Evolutionary conservation across 2,329 filamentous ascomycete species (phyloP).

Genomic region (Mycosphaerella arachidis): DNA sequence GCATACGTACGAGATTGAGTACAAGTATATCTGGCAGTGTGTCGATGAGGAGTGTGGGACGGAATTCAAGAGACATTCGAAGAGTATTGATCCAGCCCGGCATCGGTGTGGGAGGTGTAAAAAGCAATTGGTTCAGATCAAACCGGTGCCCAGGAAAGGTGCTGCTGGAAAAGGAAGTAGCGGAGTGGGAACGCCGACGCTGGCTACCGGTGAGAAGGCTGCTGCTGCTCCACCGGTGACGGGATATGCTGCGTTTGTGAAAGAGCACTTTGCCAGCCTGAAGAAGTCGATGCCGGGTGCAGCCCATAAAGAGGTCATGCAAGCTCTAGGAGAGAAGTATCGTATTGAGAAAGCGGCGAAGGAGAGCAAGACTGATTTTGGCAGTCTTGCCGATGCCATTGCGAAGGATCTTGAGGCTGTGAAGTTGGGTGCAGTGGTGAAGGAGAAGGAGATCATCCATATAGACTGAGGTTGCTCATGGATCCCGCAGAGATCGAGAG

Average conservation of each 20-base stretch:
- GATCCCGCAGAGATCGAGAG: neutral
- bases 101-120: conserved; percentile 78
- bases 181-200: neutral
- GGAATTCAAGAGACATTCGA: conserved; percentile 79
- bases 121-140: conserved; percentile 65
- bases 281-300: conserved; percentile 52
- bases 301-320: conserved; percentile 65
- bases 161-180: conserved; percentile 23
- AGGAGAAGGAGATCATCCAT: conserved; percentile 11
- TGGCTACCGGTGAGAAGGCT: neutral
- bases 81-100: conserved; percentile 68
- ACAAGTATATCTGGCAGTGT: conserved; percentile 87
- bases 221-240: conserved; percentile 27
- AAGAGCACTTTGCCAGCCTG: conserved; percentile 61
- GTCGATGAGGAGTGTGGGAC: conserved; percentile 52
- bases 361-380: neutral
- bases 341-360: conserved; percentile 43
- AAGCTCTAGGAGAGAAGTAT: conserved; percentile 60
- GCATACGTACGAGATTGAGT: conserved; percentile 84
- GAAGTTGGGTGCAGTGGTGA: conserved; percentile 7
- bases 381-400: conserved; percentile 5
- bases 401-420: conserved; percentile 14
- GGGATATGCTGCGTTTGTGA: conserved; percentile 59
- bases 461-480: conserved; percentile 6
- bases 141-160: conserved; percentile 61